Conservation (phyloP, 2,329 filamentous ascomycete genomes). For the Exserohilum rostratum region DNA sequence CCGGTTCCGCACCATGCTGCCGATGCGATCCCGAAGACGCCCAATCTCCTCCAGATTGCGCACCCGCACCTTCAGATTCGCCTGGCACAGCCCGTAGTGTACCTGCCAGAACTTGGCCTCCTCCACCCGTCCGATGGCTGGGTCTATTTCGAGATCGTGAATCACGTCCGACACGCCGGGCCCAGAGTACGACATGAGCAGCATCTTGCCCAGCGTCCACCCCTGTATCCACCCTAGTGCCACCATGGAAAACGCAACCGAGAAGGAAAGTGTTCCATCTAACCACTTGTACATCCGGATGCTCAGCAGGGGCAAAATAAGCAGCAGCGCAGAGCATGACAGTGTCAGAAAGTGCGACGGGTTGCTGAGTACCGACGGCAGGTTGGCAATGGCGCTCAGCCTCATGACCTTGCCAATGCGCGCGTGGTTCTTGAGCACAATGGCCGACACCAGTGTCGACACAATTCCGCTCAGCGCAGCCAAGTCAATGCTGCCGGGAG, state of each 20-base stretch:
- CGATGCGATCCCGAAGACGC: constrained; percentile 76
- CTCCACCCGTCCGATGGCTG: constrained; percentile 76
- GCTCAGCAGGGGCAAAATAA: constrained; percentile 81
- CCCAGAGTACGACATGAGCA: constrained; percentile 85
- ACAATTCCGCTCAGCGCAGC: constrained; percentile 81
- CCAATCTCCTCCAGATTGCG: constrained; percentile 67
- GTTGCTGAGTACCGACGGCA: constrained; percentile 89
- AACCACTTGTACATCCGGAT: constrained; percentile 82
- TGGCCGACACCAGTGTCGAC: constrained; percentile 83
- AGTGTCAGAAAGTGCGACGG: constrained; percentile 94
- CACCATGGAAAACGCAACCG: constrained; percentile 89
- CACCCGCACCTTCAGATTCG: constrained; percentile 83
- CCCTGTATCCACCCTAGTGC: constrained; percentile 82
- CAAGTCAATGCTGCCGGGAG: constrained; percentile 78
- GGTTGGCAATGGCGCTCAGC: constrained; percentile 78
- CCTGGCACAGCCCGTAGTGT: constrained; percentile 95
- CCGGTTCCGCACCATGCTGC: constrained; percentile 79
- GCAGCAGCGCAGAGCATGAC: constrained; percentile 79
- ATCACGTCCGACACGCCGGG: constrained; percentile 73
- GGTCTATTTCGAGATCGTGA: constrained; percentile 81
- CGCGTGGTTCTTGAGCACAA: constrained; percentile 86
- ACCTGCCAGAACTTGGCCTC: constrained; percentile 99
- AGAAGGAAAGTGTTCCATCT: constrained; percentile 79
- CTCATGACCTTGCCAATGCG: constrained; percentile 92
- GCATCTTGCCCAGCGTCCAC: constrained; percentile 86